Conservation (phyloP, 805 yeast genomes). For the Kuraishia molischiana region DNA sequence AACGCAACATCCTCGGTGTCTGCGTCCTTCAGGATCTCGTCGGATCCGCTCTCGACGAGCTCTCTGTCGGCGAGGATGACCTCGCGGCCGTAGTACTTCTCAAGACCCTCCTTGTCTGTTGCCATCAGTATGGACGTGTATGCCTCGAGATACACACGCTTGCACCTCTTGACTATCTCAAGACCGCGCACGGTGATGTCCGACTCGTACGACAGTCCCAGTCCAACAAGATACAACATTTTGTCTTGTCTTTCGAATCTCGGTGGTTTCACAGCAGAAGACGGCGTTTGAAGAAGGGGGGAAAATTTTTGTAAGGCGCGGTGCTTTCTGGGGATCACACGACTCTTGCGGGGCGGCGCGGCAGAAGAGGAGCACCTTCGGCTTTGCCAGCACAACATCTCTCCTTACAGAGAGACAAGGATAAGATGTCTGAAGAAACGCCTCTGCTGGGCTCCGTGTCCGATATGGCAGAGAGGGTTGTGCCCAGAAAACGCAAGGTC, state of each 20-base stretch:
- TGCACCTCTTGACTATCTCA: constrained; percentile 72
- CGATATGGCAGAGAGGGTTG: background rate
- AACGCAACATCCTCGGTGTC: constrained; percentile 81
- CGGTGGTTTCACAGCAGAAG: too few species aligned
- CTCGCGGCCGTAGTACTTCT: constrained; percentile 76
- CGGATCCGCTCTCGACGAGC: constrained; percentile 84
- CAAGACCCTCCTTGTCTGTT: constrained; percentile 66
- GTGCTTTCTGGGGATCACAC: too few species aligned
- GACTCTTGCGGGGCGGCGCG: too few species aligned
- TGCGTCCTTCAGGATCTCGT: constrained; percentile 69
- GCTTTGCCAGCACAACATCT: background rate
- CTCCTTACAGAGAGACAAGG: background rate
- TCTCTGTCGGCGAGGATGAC: constrained; percentile 91
- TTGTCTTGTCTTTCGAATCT: too few species aligned
- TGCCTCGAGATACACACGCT: constrained; percentile 90
- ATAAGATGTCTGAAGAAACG: background rate
- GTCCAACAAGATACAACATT: constrained; percentile 87
- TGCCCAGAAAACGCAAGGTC: background rate
- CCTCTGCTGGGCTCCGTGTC: background rate
- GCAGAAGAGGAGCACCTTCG: too few species aligned
- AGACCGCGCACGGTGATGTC: constrained; percentile 95
- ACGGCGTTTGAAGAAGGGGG: too few species aligned
- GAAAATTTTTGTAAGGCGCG: too few species aligned
- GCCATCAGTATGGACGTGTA: constrained; percentile 95
- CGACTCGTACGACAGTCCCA: constrained; percentile 80